Base-by-base conservation (phyloP, 2,329 filamentous ascomycete genomes). In the Zymoseptoria tritici region DNA sequence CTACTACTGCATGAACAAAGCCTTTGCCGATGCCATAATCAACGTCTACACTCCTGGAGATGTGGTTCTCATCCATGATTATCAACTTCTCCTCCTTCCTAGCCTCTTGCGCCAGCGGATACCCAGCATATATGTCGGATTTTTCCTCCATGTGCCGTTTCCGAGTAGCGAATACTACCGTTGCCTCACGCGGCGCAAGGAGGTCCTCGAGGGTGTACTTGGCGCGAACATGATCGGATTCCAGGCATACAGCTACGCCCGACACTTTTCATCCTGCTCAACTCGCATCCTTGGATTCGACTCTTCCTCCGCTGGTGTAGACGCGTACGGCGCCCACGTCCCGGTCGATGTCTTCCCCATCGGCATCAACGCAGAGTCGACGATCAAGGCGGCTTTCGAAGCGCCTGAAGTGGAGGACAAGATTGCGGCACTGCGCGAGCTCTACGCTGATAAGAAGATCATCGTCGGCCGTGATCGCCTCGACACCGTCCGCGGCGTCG, bases 101-200 rank as follows among this genome's bases (percentile, higher is more conserved):
- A 91, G 86, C 75, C 85, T 97, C 78, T 79, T 97, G 60, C 87
- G 93, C 54, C 91, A 96, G 74, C 85, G 88, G 50, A 80, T 92
- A 19, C 90, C 91, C 3, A 90, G 91, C 73, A 90, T 96, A 76
- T 95, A 96, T 78, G 92, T 97, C 71, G 88, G 91, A 57, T 97
- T 97, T 79, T 97, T 91, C 79, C 80, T 97, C 53, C 93, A 97
- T 75, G 88, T 91, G 52, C 93, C 93, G 0, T 97, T 97, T 75
- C 93, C 93, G 36, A 96, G 91, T 76, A 96, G 90, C 80, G 94
- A 97, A 75, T 97, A 96, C 72, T 85, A 97, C 73, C 85, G 92
- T 54, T 96, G 92, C 73, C 80, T 97, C 58, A 89, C 90, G 46
- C 85, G 90, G 64, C 85, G 93, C 66, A 96, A 96, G 75, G 91